Base-by-base conservation (phyloP, 2,329 filamentous ascomycete genomes). In the Eutypella sp. region DNA sequence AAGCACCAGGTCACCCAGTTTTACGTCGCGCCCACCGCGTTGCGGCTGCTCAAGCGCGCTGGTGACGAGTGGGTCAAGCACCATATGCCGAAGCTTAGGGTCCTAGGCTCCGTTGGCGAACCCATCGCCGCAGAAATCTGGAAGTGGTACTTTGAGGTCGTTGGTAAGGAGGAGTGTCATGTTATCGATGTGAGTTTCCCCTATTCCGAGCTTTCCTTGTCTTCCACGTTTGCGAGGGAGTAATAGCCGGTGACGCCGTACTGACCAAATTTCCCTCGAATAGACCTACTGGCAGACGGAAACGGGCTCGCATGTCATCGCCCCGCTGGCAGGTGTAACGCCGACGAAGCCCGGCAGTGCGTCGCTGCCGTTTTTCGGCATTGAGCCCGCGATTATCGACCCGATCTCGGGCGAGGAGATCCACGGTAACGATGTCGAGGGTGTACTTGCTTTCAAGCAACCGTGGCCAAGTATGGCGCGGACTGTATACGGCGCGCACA, bases 211-310 rank as follows among this genome's bases (percentile, higher is more conserved):
- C 44, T 60, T 45, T 41, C 41, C 40, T 38, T 31, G n/a, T n/a
- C n/a, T n/a, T n/a, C n/a, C n/a, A n/a, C n/a, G n/a, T n/a, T n/a
- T n/a, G n/a, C n/a, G n/a, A 38, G 2, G 22, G 25, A 27, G 5
- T 25, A 33, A 18, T 11, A 11, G 3, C 16, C 13, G 27, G 25
- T 18, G 7, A 42, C n/a, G 29, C 25, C n/a, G 13, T 23, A 58
- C 58, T 55, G 45, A 50, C 50, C 1, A 40, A n/a, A n/a, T n/a
- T n/a, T n/a, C n/a, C n/a, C n/a, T n/a, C n/a, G 19, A 55, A 43
- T 64, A 96, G 89, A 99, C 93, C 44, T 99, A 99, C 79, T 99
- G 93, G 93, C 93, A 99, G 81, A 99, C 93, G 44, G 93, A 99
- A 75, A 99, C 93, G 2, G 93, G 93, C 46, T 97, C 89, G 52